These are phyloP conservation scores for Craterostigma plantagineum DNA, from an alignment of 257 asterid species.

Conservation along the genomic window DNA sequence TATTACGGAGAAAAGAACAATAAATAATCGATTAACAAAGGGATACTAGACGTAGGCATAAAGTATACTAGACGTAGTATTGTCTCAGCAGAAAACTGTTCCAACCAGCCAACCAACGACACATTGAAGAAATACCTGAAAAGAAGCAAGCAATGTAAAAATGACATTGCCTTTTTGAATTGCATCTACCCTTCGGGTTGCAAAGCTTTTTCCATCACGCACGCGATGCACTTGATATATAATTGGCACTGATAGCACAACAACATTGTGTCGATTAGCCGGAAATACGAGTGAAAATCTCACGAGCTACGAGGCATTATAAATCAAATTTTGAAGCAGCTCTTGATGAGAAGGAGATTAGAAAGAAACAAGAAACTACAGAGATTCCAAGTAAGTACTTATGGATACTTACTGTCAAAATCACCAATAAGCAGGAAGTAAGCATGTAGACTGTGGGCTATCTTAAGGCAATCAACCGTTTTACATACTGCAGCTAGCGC, in stretches of 20 bases:
- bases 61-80: no score
- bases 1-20: no score
- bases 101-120: no score
- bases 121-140: conserved; percentile 44
- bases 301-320: no score
- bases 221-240: conserved; percentile 82
- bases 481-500: conserved; percentile 96
- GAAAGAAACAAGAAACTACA: no score
- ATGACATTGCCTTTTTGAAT: conserved; percentile 76
- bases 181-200: conserved; percentile 94
- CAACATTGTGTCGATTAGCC: not conserved
- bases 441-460: conserved; percentile 83
- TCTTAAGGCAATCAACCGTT: conserved; percentile 87
- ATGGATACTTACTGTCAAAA: conserved; percentile 37
- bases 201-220: conserved; percentile 96
- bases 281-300: not conserved
- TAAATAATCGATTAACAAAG: no score
- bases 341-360: no score
- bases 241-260: conserved; percentile 58
- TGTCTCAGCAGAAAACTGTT: no score
- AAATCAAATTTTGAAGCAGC: no score
- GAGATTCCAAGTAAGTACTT: no score
- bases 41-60: no score
- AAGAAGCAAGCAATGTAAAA: conserved; percentile 67
- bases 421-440: conserved; percentile 85